Conservation (phyloP, 495 filamentous ascomycete genomes). For the Penicillium dipodomyicola region DNA sequence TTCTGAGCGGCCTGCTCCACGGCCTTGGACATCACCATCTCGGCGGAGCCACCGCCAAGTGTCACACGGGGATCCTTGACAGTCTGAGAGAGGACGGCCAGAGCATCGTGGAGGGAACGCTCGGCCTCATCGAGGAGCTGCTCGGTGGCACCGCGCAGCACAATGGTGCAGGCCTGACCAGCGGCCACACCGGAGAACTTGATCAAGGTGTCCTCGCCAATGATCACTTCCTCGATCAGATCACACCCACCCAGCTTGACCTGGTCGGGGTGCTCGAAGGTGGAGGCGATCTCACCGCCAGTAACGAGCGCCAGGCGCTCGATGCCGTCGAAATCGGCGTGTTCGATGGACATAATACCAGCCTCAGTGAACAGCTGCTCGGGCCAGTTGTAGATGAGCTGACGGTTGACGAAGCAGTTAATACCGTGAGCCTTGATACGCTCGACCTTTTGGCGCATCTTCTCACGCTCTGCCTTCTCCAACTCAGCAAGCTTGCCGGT, state of each 20-base stretch:
- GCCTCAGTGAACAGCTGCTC: constrained; percentile 98
- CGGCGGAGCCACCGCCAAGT: constrained; percentile 90
- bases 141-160: constrained; percentile 92
- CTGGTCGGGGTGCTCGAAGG: constrained; percentile 95
- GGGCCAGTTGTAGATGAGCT: constrained; percentile 99
- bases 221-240: constrained; percentile 94
- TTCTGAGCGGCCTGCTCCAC: constrained; percentile 93
- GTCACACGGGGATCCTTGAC: constrained; percentile 92
- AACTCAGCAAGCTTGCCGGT: constrained; percentile 95
- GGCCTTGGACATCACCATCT: constrained; percentile 99
- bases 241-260: constrained; percentile 96
- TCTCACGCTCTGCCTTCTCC: constrained; percentile 95
- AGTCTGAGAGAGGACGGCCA: constrained; percentile 95
- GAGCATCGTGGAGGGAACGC: constrained; percentile 90
- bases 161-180: constrained; percentile 93
- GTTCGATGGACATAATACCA: constrained; percentile 97
- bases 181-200: constrained; percentile 95
- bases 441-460: constrained; percentile 99
- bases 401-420: constrained; percentile 99
- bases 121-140: constrained; percentile 97
- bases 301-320: constrained; percentile 93
- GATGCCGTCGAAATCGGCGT: constrained; percentile 97
- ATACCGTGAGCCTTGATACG: constrained; percentile 98
- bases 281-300: constrained; percentile 94
- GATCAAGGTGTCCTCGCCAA: constrained; percentile 95